phyloP scores from a whole-genome alignment of 331 rosid genomes.

The Erythrophleum ivorense region DNA sequence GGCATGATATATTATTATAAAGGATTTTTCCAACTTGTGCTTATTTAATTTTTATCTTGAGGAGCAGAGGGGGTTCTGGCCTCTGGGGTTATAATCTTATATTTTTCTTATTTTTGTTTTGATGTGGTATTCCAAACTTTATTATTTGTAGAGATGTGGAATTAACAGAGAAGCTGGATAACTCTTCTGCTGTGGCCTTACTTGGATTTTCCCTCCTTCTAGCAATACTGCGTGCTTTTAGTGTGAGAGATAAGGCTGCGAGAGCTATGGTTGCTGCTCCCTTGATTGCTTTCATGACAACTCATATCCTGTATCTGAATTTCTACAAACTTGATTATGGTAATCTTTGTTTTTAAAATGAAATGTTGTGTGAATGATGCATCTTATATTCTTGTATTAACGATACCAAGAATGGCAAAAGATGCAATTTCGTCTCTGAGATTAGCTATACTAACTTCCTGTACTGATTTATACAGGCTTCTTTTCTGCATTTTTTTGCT shows the following conservation, averaged over 20 bases:
- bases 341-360: slow-evolving; percentile 52
- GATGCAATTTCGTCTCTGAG: slow-evolving; percentile 20
- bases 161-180: slow-evolving; percentile 72
- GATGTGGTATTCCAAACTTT: not conserved
- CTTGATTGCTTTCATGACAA: slow-evolving; percentile 74
- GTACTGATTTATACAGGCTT: slow-evolving; percentile 5
- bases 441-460: slow-evolving; percentile 10
- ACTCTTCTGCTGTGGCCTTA: slow-evolving; percentile 71
- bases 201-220: slow-evolving; percentile 68
- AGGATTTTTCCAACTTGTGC: not conserved
- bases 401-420: not conserved
- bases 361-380: slow-evolving; percentile 10
- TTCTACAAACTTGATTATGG: slow-evolving; percentile 78
- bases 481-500: slow-evolving; percentile 20
- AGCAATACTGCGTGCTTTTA: slow-evolving; percentile 54
- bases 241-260: slow-evolving; percentile 84
- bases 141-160: slow-evolving; percentile 60
- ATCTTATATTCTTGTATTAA: not conserved
- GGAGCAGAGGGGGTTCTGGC: not conserved
- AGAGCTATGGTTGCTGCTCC: slow-evolving; percentile 93
- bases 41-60: not conserved
- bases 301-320: slow-evolving; percentile 92
- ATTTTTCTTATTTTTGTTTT: not conserved
- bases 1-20: not conserved
- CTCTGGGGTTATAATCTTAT: not conserved